Percentiles rank a stretch among this genome's conserved stretches.
Conservation (phyloP, 495 filamentous ascomycete genomes). For the Aspergillus wentii region DNA sequence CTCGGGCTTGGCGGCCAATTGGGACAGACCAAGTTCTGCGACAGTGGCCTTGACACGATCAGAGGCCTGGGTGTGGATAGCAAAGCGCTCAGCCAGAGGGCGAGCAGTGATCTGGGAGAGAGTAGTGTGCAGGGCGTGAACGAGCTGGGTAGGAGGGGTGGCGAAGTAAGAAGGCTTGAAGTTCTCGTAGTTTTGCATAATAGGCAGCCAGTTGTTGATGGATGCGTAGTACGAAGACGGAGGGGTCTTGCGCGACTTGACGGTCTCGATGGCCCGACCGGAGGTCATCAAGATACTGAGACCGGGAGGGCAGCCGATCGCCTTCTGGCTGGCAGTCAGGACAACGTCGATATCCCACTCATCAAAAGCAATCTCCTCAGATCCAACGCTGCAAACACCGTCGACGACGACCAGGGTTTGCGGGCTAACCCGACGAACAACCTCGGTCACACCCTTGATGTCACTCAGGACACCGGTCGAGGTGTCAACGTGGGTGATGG, state of each 20-base stretch:
- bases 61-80: slow-evolving; percentile 66
- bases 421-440: slow-evolving; percentile 81
- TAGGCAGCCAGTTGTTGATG: slow-evolving; percentile 95
- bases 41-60: slow-evolving; percentile 79
- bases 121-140: slow-evolving; percentile 93
- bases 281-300: slow-evolving; percentile 90
- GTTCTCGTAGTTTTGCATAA: slow-evolving; percentile 98
- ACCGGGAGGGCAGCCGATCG: slow-evolving; percentile 90
- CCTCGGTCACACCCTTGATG: slow-evolving; percentile 72
- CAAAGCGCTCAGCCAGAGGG: slow-evolving; percentile 76
- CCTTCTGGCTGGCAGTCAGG: slow-evolving; percentile 92
- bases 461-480: slow-evolving; percentile 94
- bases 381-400: slow-evolving; percentile 94
- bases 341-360: slow-evolving; percentile 91
- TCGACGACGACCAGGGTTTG: slow-evolving; percentile 89
- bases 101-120: slow-evolving; percentile 76
- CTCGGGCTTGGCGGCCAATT: slow-evolving; percentile 76
- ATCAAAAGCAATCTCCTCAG: slow-evolving; percentile 93
- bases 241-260: slow-evolving; percentile 72
- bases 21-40: slow-evolving; percentile 73
- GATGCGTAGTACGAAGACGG: slow-evolving; percentile 88
- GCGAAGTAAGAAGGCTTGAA: slow-evolving; percentile 97
- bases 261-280: slow-evolving; percentile 77
- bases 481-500: slow-evolving; percentile 95
- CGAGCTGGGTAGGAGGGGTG: slow-evolving; percentile 88